Evolutionary conservation across 2,329 filamentous ascomycete species (phyloP).

Genomic region (Nemania sp.): DNA sequence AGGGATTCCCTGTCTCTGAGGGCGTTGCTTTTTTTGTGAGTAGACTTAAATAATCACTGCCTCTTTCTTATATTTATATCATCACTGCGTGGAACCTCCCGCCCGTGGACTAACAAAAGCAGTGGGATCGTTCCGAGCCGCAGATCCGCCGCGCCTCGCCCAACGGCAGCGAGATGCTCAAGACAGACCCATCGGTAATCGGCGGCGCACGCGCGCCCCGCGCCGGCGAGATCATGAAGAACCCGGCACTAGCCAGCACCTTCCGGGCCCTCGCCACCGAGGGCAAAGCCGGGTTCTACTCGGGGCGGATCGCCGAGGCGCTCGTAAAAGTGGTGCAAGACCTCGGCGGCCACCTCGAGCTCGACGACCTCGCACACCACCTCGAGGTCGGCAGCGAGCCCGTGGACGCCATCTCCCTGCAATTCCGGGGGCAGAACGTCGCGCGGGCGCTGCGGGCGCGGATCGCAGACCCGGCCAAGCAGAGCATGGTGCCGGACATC

Average conservation of each 20-base stretch:
- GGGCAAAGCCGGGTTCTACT: slow-evolving; percentile 92
- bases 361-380: slow-evolving; percentile 85
- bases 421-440: slow-evolving; percentile 75
- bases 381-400: slow-evolving; percentile 75
- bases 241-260: slow-evolving; percentile 82
- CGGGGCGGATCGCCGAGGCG: slow-evolving; percentile 82
- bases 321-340: slow-evolving; percentile 82
- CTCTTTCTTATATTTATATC: too few species aligned
- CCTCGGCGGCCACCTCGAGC: slow-evolving; percentile 80
- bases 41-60: slow-evolving; percentile 37
- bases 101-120: too few species aligned
- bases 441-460: slow-evolving; percentile 43
- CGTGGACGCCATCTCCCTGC: slow-evolving; percentile 86
- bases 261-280: slow-evolving; percentile 82
- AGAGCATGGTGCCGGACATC: slow-evolving; percentile 54
- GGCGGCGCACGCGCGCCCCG: slow-evolving; percentile 80
- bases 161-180: slow-evolving; percentile 89
- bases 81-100: too few species aligned
- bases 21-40: slow-evolving; percentile 76
- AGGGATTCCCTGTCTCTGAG: slow-evolving; percentile 91
- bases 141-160: slow-evolving; percentile 79
- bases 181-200: slow-evolving; percentile 74
- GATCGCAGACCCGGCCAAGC: slow-evolving; percentile 50
- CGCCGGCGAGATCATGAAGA: slow-evolving; percentile 89
- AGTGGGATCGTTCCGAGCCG: slow-evolving; percentile 80